Evolutionary conservation across 495 filamentous ascomycete species (phyloP).

Genomic region (Cetradonia linearis): DNA sequence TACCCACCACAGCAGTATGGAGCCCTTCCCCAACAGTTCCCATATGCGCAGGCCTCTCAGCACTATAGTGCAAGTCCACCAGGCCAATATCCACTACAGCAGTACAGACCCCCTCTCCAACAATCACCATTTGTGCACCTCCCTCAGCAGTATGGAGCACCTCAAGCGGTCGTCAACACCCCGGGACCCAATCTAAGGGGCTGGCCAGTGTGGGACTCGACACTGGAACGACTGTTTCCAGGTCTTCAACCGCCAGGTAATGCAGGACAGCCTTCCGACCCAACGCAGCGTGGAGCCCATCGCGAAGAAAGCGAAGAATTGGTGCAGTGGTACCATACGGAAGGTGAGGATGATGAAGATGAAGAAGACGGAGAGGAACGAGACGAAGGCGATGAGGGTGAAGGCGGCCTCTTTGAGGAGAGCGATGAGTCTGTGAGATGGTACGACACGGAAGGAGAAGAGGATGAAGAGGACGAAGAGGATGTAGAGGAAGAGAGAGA

Average conservation of each 20-base stretch:
- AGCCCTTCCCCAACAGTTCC: not conserved
- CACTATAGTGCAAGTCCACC: no score
- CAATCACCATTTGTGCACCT: conserved; percentile 26
- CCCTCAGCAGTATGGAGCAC: conserved; percentile 24
- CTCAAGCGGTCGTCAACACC: no score
- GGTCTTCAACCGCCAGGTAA: not conserved
- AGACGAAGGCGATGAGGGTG: no score
- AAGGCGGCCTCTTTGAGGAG: not conserved
- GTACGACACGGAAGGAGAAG: not conserved
- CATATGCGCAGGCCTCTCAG: not conserved
- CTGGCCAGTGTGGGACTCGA: not conserved
- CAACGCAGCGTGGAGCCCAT: not conserved
- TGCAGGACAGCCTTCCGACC: not conserved
- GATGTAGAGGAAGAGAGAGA: not conserved
- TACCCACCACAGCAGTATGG: not conserved
- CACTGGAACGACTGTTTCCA: not conserved
- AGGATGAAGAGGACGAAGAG: not conserved
- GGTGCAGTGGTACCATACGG: no score
- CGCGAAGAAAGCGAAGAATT: not conserved
- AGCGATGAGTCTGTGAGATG: not conserved
- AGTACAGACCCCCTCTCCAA: conserved; percentile 24
- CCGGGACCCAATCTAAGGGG: no score
- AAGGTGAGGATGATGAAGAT: no score
- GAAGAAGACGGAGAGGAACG: not conserved
- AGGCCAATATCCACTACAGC: conserved; percentile 14